Evolutionary conservation across 1,284 basidiomycete genomes (phyloP), one percentile per base, ranked within the genome.

Genomic region (Peniophora sp.): DNA sequence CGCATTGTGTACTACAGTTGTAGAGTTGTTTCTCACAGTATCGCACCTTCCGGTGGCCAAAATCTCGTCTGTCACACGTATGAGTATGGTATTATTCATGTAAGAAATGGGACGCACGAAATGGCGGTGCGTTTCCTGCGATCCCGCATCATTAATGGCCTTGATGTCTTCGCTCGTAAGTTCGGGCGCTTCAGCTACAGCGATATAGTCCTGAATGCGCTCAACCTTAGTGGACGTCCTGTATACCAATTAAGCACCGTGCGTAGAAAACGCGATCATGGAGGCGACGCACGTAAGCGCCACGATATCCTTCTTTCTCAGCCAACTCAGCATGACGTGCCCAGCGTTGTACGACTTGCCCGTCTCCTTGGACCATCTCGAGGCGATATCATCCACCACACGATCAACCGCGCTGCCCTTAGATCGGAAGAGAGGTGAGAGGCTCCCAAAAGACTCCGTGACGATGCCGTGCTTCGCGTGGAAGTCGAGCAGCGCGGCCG

Each of bases 211-310:
- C 60, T 22, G 17, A 9, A 45, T 23, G 12, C 44, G 77, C 39
- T 74, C 74, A 20, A 68, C 70, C 64, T 92, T 90, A 17, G 78
- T 75, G n/a, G 82, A 82, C 2, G 90, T 87, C 44, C 85, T 88
- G 47, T 9, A 49, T 22, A 41, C 8, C 6, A 41, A 8, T 8
- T 41, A 8, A 41, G 38, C 38, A 8, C 5, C 38, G 38, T 20
- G 19, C n/a, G 19, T 17, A 8, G 8, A 8, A 17, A 41, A 10
- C 10, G 34, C 16, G 38, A 45, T 24, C 38, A 12, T 23, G 35
- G 45, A 32, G 45, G 25, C 3, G n/a, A 70, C 79, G 63, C 65
- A 89, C 82, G 87, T 89, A 48, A 93, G 80, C 34, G 59, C 60
- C 6, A 61, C 57, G 32, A 67, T 55, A 2, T 60, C 63, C 52